Evolutionary conservation across 352 stramenopile species (phyloP), one percentile per base, ranked within the genome.

Genomic region (Phytophthora fragariae): DNA sequence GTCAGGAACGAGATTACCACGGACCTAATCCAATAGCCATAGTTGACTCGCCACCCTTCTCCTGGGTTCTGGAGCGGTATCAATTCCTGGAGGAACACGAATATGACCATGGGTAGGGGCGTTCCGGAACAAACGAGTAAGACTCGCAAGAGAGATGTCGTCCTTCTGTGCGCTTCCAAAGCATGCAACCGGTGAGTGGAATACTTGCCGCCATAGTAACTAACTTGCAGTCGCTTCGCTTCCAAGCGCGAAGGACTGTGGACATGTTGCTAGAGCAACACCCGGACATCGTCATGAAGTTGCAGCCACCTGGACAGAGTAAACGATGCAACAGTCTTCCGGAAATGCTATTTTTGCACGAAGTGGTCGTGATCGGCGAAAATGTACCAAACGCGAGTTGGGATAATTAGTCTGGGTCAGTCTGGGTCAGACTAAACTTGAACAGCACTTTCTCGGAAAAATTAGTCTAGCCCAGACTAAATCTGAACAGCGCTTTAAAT

Each of bases 1-100:
- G 5, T 41, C 35, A 61, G 75, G 79, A 35, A 77, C 62, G 31
- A 15, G 19, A 29, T 54, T 15, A 54, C 14, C 17, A 29, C 19
- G 47, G 6, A 15, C 10, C 47, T n/a, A 3, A 54, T 29, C 47
- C 47, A 54, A 3, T 29, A 15, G 9, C 47, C 19, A 14, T 29
- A 24, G 19, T 31, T 54, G 1, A 3, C 47, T 54, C 17, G 8
- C 47, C 47, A 54, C 9, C 47, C 47, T 11, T 54, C 47, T 6
- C 17, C 29, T 6, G 47, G 47, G 19, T 54, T 17, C n/a, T 54
- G 47, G 5, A 54, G 47, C 9, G 47, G 47, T 1, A 31, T 27
- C 1, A 3, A 29, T 29, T 54, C 47, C 12, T 54, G 47, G 2
- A 7, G 17, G n/a, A 24, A 15, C 6, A 29, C 47, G 17, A 31